Evolutionary conservation across 208 protist species (phyloP), one percentile per base, ranked within the genome.

Genomic region (Wallacemonas sp.): DNA sequence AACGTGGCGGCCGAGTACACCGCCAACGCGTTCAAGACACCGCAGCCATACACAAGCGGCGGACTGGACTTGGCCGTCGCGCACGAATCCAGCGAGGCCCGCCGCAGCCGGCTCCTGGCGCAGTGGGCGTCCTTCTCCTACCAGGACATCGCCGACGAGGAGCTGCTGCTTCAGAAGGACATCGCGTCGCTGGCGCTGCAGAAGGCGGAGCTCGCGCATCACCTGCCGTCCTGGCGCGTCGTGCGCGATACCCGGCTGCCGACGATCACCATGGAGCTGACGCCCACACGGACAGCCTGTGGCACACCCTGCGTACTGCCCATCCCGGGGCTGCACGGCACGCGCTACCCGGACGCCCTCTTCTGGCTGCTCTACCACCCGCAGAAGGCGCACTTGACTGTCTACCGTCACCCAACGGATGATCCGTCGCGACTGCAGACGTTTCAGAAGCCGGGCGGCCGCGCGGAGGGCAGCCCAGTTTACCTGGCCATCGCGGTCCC

Each of bases 111-210:
- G 43, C 8, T 81, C 67, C 64, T 21, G 12, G 64, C 47, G 46
- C 67, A 76, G 76, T 72, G 60, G 62, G 67, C 74, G 63, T 66
- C 63, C 39, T 70, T 62, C 33, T 61, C 61, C 19, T 76, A 70
- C 17, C 62, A 67, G 17, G 47, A 77, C 23, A 73, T 74, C 43
- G 55, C 74, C 54, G 68, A 79, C 70, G 61, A 82, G 60, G 55
- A 76, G 46, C 47, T 74, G 44, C 38, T 86, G 48, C 64, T 73
- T 46, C 66, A 55, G 39, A 64, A 29, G n/a, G 55, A 32, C 34
- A 41, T 70, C 61, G 36, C 61, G 64, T 38, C 80, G 65, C 58
- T 90, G 5, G 38, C 67, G 21, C 30, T 62, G 60, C 70, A 57
- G 12, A 55, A 65, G 43, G 43, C 27, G 38, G 14, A 36, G 27